These are phyloP conservation scores for Pilobolus umbonatus DNA, from an alignment of 192 early-diverging fungal genomes.

Conservation along the genomic window DNA sequence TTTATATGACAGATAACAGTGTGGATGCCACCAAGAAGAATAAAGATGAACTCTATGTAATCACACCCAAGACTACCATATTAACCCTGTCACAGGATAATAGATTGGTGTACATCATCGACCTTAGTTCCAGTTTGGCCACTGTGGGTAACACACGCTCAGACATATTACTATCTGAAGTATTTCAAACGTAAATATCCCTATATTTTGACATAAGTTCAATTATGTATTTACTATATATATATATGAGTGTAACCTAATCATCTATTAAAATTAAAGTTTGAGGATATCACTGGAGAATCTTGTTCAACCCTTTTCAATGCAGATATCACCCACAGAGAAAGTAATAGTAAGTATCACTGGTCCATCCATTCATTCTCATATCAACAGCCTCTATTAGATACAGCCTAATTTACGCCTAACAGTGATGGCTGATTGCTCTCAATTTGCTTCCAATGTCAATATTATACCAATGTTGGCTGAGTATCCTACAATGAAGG, in stretches of 20 bases:
- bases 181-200: conserved; percentile 42
- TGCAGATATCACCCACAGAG: conserved; percentile 19
- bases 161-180: conserved; percentile 44
- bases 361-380: too few relatives aligned
- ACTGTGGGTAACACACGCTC: conserved; percentile 40
- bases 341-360: conserved; percentile 13
- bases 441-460: conserved; percentile 53
- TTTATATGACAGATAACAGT: not conserved
- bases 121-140: conserved; percentile 61
- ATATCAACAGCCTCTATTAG: conserved; percentile 1
- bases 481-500: conserved; percentile 51
- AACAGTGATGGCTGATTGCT: conserved; percentile 54
- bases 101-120: conserved; percentile 63
- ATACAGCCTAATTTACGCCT: conserved; percentile 36
- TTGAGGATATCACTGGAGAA: conserved; percentile 31
- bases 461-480: conserved; percentile 46
- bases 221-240: not conserved
- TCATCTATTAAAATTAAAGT: conserved; percentile 3
- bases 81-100: conserved; percentile 53
- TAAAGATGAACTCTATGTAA: conserved; percentile 31
- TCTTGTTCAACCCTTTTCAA: conserved; percentile 32
- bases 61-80: conserved; percentile 66
- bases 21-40: not conserved
- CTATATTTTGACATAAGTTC: not conserved
- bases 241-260: not conserved